Evolutionary conservation across 208 protist genomes (phyloP), one percentile per base, ranked within the genome.

Genomic region (Trypanosoma congolense): DNA sequence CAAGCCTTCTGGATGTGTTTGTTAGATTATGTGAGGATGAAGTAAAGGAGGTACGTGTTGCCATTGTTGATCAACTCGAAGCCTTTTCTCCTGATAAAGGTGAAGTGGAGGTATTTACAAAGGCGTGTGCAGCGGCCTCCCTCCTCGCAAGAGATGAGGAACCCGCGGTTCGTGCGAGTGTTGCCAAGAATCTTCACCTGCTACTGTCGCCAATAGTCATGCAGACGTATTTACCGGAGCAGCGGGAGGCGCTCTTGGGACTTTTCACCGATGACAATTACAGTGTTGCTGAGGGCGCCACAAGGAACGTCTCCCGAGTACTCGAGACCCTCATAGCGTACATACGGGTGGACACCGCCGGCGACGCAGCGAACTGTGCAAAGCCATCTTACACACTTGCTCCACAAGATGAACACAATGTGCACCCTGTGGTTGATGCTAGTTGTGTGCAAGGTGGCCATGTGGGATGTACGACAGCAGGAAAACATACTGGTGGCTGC

Each of bases 41-140:
- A 57, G 77, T 80, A 69, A 70, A 73, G 9, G 77, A 87, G 50
- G 78, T 76, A 26, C 80, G 80, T 12, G 78, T 80, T 16, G 73
- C 69, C 9, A 77, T 80, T 36, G 75, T 80, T n/a, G 61, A 75
- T 50, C 80, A 92, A 62, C 55, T 92, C 10, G 65, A 54, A 29
- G 22, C 51, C 2, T 52, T 70, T 44, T 19, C 29, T 35, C 8
- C 2, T 29, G 10, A 33, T 25, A 18, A 47, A 8, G 42, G 29
- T 21, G 35, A 43, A 24, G 16, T 38, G 2, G 35, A 60, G 35
- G 14, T 47, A 56, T 19, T 77, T 58, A 30, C 58, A 62, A 36
- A 40, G 16, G 56, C 56, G 43, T 55, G 52, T 60, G 49, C 66
- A 18, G 55, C 74, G 14, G 74, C 64, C 0, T 64, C 79, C 43